Conservation (phyloP, 257 asterid genomes). For the Schizonepeta tenuifolia region DNA sequence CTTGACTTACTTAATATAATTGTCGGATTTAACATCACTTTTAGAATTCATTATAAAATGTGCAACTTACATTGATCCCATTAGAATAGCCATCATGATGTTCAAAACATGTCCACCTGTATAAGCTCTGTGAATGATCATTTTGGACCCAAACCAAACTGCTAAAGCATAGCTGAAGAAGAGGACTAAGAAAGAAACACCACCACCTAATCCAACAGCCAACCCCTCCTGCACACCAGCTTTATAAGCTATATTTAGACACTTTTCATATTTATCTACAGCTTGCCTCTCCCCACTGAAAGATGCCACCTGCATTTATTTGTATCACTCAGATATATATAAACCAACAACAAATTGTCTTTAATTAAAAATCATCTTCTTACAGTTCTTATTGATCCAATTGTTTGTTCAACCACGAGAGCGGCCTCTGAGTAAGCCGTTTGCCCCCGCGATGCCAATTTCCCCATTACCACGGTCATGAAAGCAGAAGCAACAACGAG, state of each 20-base stretch:
- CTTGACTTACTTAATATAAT: too few relatives aligned
- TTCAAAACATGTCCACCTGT: constrained; percentile 62
- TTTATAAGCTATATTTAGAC: constrained; percentile 50
- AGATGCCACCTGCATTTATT: constrained; percentile 60
- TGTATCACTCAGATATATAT: background rate
- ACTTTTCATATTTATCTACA: constrained; percentile 44
- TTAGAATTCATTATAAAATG: too few relatives aligned
- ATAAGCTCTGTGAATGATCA: constrained; percentile 54
- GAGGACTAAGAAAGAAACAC: constrained; percentile 48
- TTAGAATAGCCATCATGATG: constrained; percentile 52
- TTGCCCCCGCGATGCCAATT: constrained; percentile 43
- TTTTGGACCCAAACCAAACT: constrained; percentile 67
- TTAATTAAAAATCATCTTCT: background rate
- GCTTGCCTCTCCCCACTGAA: constrained; percentile 67
- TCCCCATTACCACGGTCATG: constrained; percentile 49
- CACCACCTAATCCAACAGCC: constrained; percentile 62
- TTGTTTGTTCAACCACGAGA: constrained; percentile 59
- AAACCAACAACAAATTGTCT: too few relatives aligned
- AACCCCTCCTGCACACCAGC: constrained; percentile 62
- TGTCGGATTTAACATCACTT: too few relatives aligned
- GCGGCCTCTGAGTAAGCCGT: constrained; percentile 68
- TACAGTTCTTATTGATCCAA: constrained; percentile 70
- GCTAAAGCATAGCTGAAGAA: constrained; percentile 65
- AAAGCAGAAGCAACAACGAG: constrained; percentile 54
- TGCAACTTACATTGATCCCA: constrained; percentile 51